These are phyloP conservation scores for Lathyrus oleraceus DNA, from an alignment of 306 rosid species.

Conservation along the genomic window DNA sequence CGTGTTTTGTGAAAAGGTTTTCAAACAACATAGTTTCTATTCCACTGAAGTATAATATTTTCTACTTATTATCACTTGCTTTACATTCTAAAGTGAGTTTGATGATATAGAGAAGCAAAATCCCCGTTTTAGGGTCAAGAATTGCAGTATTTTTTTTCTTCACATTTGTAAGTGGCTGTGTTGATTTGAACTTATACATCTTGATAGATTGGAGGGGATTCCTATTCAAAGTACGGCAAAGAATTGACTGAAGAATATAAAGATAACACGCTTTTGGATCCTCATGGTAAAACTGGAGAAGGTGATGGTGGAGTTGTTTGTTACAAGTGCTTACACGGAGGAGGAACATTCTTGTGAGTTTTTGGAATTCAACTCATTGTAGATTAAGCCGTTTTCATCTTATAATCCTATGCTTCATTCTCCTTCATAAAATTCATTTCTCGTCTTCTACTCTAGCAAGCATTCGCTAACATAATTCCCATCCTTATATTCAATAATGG, in stretches of 20 bases:
- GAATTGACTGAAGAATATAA: slow-evolving; percentile 17
- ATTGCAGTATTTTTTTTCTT: background rate
- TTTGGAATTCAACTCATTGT: slow-evolving; percentile 5
- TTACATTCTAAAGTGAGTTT: background rate
- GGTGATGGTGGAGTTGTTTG: slow-evolving; percentile 21
- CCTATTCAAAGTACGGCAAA: background rate
- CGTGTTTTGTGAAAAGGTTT: background rate
- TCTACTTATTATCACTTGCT: background rate
- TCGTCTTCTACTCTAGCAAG: slow-evolving; percentile 3
- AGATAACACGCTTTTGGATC: background rate
- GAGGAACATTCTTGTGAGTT: slow-evolving; percentile 46
- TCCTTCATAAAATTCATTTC: slow-evolving; percentile 1
- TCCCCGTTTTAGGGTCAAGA: slow-evolving; percentile 11
- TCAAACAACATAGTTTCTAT: background rate
- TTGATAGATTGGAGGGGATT: slow-evolving; percentile 36
- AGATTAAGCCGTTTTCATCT: slow-evolving; percentile 11
- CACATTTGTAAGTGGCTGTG: slow-evolving; percentile 19
- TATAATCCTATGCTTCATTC: slow-evolving; percentile 2
- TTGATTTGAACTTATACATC: slow-evolving; percentile 29
- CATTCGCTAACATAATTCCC: no score
- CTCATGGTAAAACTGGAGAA: slow-evolving; percentile 1
- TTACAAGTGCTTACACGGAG: slow-evolving; percentile 37
- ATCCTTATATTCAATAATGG: no score
- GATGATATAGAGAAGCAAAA: background rate
- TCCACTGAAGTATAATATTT: background rate